Percentiles rank a stretch among this genome's conserved stretches.
These are phyloP conservation scores for Remersonia thermophila DNA, from an alignment of 2,329 filamentous ascomycete genomes.

Conservation along the genomic window DNA sequence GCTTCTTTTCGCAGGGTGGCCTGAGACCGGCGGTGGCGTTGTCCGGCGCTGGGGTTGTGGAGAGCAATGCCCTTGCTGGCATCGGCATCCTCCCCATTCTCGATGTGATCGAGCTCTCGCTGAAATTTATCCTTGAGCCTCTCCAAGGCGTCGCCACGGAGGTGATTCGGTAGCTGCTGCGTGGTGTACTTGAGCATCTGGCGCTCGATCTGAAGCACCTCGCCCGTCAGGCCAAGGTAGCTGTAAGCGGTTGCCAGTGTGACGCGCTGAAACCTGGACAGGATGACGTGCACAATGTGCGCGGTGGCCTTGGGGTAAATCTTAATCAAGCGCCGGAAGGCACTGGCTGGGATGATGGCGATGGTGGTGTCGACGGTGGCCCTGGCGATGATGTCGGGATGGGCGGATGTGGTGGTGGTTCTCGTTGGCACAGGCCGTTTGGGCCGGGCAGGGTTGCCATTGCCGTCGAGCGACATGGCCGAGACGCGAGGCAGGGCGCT, in stretches of 20 bases:
- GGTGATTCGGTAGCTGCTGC: slow-evolving; percentile 80
- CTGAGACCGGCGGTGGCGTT: slow-evolving; percentile 54
- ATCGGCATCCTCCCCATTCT: slow-evolving; percentile 60
- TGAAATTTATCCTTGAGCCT: slow-evolving; percentile 88
- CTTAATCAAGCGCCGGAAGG: slow-evolving; percentile 81
- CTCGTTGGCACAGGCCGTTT: slow-evolving; percentile 33
- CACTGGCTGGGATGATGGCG: slow-evolving; percentile 93
- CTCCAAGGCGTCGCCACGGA: slow-evolving; percentile 71
- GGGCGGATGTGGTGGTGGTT: slow-evolving; percentile 58
- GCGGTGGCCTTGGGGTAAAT: slow-evolving; percentile 93
- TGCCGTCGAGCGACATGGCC: slow-evolving; percentile 57
- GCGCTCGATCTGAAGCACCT: slow-evolving; percentile 85
- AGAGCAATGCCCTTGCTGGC: slow-evolving; percentile 86
- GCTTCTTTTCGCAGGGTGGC: slow-evolving; percentile 69
- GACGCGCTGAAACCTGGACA: slow-evolving; percentile 87
- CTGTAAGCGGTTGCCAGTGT: slow-evolving; percentile 90
- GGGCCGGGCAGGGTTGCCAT: slow-evolving; percentile 11
- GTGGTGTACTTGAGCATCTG: slow-evolving; percentile 88
- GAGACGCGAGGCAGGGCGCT: slow-evolving; percentile 50
- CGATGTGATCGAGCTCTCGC: slow-evolving; percentile 66
- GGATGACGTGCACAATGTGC: slow-evolving; percentile 94
- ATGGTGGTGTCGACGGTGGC: slow-evolving; percentile 96
- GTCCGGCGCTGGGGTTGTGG: slow-evolving; percentile 61
- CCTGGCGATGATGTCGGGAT: slow-evolving; percentile 93
- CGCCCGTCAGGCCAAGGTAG: slow-evolving; percentile 82